Evolutionary conservation across 305 asterid species (phyloP), one percentile per base, ranked within the genome.

Genomic region (Fraxinus nigra): DNA sequence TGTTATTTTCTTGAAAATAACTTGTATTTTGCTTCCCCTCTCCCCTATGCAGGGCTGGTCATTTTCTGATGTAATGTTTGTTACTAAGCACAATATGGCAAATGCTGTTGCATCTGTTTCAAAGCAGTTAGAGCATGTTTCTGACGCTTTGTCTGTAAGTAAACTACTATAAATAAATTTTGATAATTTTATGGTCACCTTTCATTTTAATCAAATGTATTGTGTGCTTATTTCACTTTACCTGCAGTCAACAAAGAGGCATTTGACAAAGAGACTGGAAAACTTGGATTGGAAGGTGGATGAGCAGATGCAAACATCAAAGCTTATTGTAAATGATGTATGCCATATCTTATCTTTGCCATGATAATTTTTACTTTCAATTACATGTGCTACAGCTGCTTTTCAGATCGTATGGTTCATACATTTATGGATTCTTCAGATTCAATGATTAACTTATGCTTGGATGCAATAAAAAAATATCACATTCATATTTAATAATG

Each of bases 81-180:
- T 93, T 46, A 93, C 97, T 38, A 93, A 93, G 89, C 86, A 89
- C 82, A 93, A 92, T 84, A 92, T 93, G 97, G 95, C 92, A 75
- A 93, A 84, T 89, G 97, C 97, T 85, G 97, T 93, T 81, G 89
- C 90, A 80, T 37, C 94, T 46, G 96, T 93, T 77, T 90, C 97
- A 14, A 91, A 93, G 91, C 97, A 93, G 86, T 89, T 93, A 65
- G 97, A 93, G 79, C 80, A 85, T 82, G 93, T 93, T 80, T 88
- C 97, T 73, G 97, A 91, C 33, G 94, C 97, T 48, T 83, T 93
- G 81, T 85, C 91, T 86, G 97, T 93, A 87, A 88, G 97, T 88
- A 78, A 80, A 78, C 76, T 75, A 78, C 83, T 32, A 40, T 40
- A 72, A 54, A 22, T n/a, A 24, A 74, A 75, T 35, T 16, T 3